Evolutionary conservation across 768 basidiomycete species (phyloP).

Genomic region (Rhodotorula graminis): DNA sequence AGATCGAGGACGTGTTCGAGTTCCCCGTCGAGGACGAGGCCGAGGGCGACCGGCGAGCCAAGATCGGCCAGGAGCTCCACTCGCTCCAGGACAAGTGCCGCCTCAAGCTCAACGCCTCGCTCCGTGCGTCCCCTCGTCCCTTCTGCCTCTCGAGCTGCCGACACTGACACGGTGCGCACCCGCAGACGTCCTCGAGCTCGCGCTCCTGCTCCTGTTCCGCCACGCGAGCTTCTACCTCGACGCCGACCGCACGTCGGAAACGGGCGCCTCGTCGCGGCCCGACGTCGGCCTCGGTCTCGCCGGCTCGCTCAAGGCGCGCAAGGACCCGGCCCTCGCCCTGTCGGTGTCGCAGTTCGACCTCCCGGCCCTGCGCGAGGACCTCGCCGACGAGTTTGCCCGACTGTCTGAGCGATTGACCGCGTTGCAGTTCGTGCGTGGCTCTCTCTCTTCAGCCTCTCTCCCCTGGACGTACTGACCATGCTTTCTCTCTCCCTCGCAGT

Average conservation of each 20-base stretch:
- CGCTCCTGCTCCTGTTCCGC: slow-evolving; percentile 72
- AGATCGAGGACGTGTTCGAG: slow-evolving; percentile 65
- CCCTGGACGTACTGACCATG: neutral
- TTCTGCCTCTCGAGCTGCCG: neutral
- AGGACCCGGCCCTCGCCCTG: slow-evolving; percentile 5
- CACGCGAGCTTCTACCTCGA: slow-evolving; percentile 64
- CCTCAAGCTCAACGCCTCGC: slow-evolving; percentile 55
- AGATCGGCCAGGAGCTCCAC: slow-evolving; percentile 62
- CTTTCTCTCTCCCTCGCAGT: slow-evolving; percentile 20
- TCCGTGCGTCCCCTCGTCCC: slow-evolving; percentile 53
- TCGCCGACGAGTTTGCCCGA: slow-evolving; percentile 57
- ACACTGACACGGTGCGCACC: too few species aligned
- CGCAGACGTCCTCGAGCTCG: slow-evolving; percentile 58
- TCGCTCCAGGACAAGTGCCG: slow-evolving; percentile 52
- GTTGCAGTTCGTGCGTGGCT: slow-evolving; percentile 54
- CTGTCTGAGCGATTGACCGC: slow-evolving; percentile 55
- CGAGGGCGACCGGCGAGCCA: slow-evolving; percentile 41
- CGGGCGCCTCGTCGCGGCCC: slow-evolving; percentile 47
- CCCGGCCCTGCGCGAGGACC: slow-evolving; percentile 27
- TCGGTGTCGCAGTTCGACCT: slow-evolving; percentile 20
- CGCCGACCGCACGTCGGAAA: slow-evolving; percentile 40
- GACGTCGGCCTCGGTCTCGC: slow-evolving; percentile 39
- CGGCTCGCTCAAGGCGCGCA: slow-evolving; percentile 21
- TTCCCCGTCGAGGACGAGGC: slow-evolving; percentile 48
- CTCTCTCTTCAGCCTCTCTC: neutral